Percentiles rank a stretch among this genome's conserved stretches.
These are phyloP conservation scores for Tetrahymena elliotti DNA, from an alignment of 73 alveolate species.

Conservation along the genomic window DNA sequence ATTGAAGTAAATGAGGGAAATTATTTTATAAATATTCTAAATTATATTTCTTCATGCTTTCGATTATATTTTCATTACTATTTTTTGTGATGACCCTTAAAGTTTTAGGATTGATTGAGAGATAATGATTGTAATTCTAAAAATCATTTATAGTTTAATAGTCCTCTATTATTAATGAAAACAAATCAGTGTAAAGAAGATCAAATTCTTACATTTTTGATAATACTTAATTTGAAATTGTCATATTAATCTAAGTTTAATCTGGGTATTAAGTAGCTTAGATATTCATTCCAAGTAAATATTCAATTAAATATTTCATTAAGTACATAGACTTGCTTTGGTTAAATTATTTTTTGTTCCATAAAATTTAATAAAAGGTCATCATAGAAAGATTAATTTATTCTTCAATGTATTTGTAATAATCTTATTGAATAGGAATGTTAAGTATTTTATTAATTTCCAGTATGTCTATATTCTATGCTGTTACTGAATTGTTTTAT, in stretches of 20 bases:
- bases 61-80: background rate
- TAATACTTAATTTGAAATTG: too few relatives aligned
- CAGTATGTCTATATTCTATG: background rate
- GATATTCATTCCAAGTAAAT: too few relatives aligned
- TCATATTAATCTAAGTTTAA: background rate
- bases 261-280: background rate
- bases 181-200: too few relatives aligned
- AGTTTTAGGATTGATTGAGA: background rate
- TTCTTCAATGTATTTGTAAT: background rate
- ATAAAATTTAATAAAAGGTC: too few relatives aligned
- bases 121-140: too few relatives aligned
- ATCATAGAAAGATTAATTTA: background rate
- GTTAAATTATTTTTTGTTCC: too few relatives aligned
- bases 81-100: background rate
- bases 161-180: background rate
- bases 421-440: background rate
- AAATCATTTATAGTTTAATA: too few relatives aligned
- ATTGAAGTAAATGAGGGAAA: background rate
- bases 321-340: background rate
- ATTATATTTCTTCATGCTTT: background rate
- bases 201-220: background rate
- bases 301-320: background rate
- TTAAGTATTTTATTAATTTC: background rate
- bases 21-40: background rate
- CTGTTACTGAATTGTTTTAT: background rate